These are phyloP conservation scores for Triticum timopheevii DNA, from an alignment of 176 grass and related monocot species.

Conservation along the genomic window DNA sequence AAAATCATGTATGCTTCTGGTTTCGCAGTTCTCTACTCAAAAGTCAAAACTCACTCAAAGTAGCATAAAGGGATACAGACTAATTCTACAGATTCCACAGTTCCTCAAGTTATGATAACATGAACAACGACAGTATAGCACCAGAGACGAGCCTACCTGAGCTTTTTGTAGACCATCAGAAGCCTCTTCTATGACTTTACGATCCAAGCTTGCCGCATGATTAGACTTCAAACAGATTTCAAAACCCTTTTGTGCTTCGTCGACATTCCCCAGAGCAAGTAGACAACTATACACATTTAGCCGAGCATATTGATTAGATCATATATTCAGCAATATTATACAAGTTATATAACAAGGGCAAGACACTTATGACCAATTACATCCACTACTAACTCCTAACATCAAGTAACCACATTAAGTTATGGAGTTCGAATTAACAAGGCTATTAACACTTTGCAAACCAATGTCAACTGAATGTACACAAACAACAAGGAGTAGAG, in stretches of 20 bases:
- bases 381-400: conserved; percentile 2
- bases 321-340: conserved; percentile 11
- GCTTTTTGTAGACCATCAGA: conserved; percentile 70
- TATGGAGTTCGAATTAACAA: conserved; percentile 14
- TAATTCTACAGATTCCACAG: neutral
- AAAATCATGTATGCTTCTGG: conserved; percentile 6
- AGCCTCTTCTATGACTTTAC: conserved; percentile 67
- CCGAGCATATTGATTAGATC: conserved; percentile 32
- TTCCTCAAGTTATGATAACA: conserved; percentile 1
- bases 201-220: conserved; percentile 36
- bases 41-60: neutral
- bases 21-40: neutral
- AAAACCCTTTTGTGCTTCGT: conserved; percentile 75
- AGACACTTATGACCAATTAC: conserved; percentile 2
- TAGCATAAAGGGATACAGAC: neutral
- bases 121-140: neutral
- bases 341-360: neutral
- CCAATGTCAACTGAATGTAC: neutral
- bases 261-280: conserved; percentile 68
- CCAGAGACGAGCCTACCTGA: conserved; percentile 54
- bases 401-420: neutral
- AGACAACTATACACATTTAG: conserved; percentile 65
- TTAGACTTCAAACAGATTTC: conserved; percentile 71
- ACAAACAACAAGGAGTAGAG: neutral
- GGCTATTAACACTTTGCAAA: conserved; percentile 9